Conservation (phyloP, 768 basidiomycete genomes). For the Naganishia antarctica region DNA sequence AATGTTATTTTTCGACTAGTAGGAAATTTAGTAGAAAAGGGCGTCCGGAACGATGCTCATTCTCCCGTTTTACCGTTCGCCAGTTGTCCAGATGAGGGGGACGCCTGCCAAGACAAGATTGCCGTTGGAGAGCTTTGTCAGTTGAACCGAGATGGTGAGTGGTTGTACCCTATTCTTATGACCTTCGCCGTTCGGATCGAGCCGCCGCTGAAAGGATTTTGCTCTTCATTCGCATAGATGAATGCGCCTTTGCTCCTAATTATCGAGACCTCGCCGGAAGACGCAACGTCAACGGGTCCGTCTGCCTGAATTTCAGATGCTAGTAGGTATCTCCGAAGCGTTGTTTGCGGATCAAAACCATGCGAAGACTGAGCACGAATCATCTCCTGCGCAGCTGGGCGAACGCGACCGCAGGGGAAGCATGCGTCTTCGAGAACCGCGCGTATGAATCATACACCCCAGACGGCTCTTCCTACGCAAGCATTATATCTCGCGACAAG, state of each 20-base stretch:
- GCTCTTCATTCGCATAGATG: conserved; percentile 56
- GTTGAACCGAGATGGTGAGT: conserved; percentile 75
- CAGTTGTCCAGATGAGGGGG: conserved; percentile 75
- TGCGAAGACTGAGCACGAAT: neutral
- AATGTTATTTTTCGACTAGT: neutral
- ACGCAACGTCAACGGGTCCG: conserved; percentile 71
- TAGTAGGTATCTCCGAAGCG: conserved; percentile 53
- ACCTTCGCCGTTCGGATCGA: too few species aligned
- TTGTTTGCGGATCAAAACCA: neutral
- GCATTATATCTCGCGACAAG: conserved; percentile 67
- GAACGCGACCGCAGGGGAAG: conserved; percentile 62
- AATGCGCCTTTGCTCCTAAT: conserved; percentile 69
- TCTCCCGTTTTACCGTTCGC: conserved; percentile 21
- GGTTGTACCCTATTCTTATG: neutral
- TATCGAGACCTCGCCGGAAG: conserved; percentile 55
- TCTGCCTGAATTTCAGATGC: conserved; percentile 79
- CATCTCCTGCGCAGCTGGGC: conserved; percentile 59
- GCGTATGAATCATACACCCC: conserved; percentile 67
- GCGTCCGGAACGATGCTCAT: too few species aligned
- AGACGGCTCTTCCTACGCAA: conserved; percentile 59
- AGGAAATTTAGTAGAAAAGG: too few species aligned
- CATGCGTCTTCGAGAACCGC: conserved; percentile 72
- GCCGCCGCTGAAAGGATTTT: neutral
- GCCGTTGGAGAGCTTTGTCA: conserved; percentile 68
- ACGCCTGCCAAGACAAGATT: conserved; percentile 61